These are phyloP conservation scores for Fusarium tjaetaba DNA, from an alignment of 2,329 filamentous ascomycete species.

Conservation along the genomic window DNA sequence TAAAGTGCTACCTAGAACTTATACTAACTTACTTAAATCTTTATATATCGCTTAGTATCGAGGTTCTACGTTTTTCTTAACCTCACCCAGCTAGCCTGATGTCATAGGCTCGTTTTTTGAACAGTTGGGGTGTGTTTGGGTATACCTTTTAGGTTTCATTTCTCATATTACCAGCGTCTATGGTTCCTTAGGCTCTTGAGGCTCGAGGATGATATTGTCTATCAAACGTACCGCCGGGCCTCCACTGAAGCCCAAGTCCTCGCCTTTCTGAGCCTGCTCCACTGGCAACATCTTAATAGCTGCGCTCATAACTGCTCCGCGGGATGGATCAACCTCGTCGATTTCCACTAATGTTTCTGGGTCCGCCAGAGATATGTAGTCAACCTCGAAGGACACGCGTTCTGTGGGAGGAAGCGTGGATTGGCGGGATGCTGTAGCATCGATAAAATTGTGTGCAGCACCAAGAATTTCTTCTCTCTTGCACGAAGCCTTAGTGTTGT, in stretches of 20 bases:
- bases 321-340: constrained; percentile 71
- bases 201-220: constrained; percentile 84
- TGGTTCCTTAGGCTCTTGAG: constrained; percentile 39
- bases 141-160: constrained; percentile 23
- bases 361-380: constrained; percentile 93
- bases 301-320: constrained; percentile 86
- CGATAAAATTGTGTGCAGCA: constrained; percentile 71
- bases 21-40: neutral
- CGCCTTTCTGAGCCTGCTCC: constrained; percentile 73
- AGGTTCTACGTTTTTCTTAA: neutral
- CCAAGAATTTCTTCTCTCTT: constrained; percentile 75
- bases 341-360: constrained; percentile 85
- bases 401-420: constrained; percentile 65
- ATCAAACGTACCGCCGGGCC: constrained; percentile 86
- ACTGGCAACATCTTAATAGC: constrained; percentile 90
- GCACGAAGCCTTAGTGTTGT: constrained; percentile 60
- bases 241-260: constrained; percentile 78
- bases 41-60: neutral
- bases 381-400: constrained; percentile 80
- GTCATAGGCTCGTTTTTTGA: constrained; percentile 11
- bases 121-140: constrained; percentile 24
- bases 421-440: constrained; percentile 68
- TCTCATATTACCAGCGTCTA: constrained; percentile 9
- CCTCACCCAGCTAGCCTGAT: neutral
- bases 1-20: neutral